Evolutionary conservation across 805 yeast genomes (phyloP), one percentile per base, ranked within the genome.

Genomic region (Metschnikowia picachoensis): DNA sequence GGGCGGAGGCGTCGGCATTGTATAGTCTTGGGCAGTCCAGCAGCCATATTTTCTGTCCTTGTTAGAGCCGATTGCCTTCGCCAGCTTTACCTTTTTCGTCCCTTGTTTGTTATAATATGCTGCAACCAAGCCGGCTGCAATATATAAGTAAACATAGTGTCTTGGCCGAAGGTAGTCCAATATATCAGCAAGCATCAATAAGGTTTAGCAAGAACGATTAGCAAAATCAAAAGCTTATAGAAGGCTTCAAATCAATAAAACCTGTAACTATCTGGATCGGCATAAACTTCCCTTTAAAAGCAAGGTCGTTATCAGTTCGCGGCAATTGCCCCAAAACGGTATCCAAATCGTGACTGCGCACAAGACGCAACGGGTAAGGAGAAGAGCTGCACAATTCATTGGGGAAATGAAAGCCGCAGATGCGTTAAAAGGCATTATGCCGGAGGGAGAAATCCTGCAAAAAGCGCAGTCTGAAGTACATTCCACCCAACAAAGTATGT

Each of bases 391-490:
- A 20, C 25, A 20, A 20, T 20, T 1, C 7, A 20, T 20, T 20
- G 4, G 25, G 25, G 7, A 20, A 20, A 20, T 20, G 25, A 20
- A 7, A 20, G 25, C 25, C 25, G 25, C 25, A 20, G 7, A 20
- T 20, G 25, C 25, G 25, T 30, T 8, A 30, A 30, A 12, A 35
- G 27, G 4, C 35, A 25, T 32, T 30, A 43, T n/a, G 98, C 98
- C 4, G 98, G 98, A 2, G 97, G 98, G 36, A 91, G 70, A 60
- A 87, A 91, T n/a, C 83, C 83, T 8, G 85, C 87, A 67, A 80
- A 91, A 41, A 91, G 66, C 1, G 79, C 76, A 0, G 91, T 77
- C 64, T 91, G 97, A 3, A 82, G 56, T 6, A 82, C 60, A 17
- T 68, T 71, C 95, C 96, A 91, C 0, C 76, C 53, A 6, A 81